Percentiles rank a stretch among this genome's conserved stretches.
Conservation (phyloP, 768 basidiomycete species). For the Pulveroboletus sp. region DNA sequence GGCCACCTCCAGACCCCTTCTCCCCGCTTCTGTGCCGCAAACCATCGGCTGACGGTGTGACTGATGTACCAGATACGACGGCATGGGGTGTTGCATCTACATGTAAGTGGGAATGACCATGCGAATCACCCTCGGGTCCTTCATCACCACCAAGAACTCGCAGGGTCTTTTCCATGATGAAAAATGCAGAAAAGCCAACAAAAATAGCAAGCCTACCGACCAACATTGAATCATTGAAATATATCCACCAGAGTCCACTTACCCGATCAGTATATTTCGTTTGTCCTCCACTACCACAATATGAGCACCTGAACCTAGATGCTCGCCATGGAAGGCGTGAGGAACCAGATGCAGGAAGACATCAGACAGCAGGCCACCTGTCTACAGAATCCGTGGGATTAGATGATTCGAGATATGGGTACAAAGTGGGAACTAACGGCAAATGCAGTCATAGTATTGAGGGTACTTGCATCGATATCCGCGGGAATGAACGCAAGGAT, state of each 20-base stretch:
- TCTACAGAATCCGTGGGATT: constrained; percentile 39
- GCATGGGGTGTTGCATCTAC: constrained; percentile 27
- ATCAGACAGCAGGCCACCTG: constrained; percentile 88
- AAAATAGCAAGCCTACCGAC: constrained; percentile 68
- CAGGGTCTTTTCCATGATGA: constrained; percentile 89
- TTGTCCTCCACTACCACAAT: constrained; percentile 87
- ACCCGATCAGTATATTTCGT: constrained; percentile 89
- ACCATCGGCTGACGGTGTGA: constrained; percentile 38
- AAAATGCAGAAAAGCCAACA: constrained; percentile 83
- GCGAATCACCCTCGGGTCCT: constrained; percentile 43
- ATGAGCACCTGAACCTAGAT: constrained; percentile 64
- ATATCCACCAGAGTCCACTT: constrained; percentile 18
- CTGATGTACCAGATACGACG: constrained; percentile 46
- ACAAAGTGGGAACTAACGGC: constrained; percentile 50
- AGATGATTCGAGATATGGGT: constrained; percentile 9
- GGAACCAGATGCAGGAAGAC: constrained; percentile 91
- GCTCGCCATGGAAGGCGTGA: constrained; percentile 88
- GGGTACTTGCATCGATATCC: constrained; percentile 74
- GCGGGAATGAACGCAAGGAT: constrained; percentile 93
- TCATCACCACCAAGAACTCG: constrained; percentile 69
- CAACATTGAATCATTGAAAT: constrained; percentile 9
- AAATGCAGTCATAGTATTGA: constrained; percentile 93
- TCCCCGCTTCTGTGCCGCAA: constrained; percentile 45
- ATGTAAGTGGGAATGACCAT: constrained; percentile 51
- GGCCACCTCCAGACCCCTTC: constrained; percentile 14